These are phyloP conservation scores for Lactarius sanguifluus DNA, from an alignment of 768 basidiomycete genomes.

Conservation along the genomic window DNA sequence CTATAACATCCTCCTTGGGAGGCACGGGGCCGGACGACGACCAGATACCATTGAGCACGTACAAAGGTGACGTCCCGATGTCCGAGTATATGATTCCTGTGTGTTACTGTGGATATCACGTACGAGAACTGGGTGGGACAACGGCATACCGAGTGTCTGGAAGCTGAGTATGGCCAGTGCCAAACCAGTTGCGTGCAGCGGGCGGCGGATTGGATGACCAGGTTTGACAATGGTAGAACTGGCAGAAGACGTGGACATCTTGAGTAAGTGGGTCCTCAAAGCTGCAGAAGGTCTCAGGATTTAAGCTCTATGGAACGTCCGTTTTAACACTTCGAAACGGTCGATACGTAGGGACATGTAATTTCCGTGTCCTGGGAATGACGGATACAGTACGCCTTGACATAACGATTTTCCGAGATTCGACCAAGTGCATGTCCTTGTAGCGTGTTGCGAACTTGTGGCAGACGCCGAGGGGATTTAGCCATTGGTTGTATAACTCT, in stretches of 20 bases:
- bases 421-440: neutral
- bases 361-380: constrained; percentile 14
- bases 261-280: neutral
- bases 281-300: neutral
- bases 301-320: neutral
- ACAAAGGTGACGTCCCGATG: constrained; percentile 60
- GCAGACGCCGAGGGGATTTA: constrained; percentile 1
- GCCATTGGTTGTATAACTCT: neutral
- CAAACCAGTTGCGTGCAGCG: constrained; percentile 22
- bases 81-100: constrained; percentile 47
- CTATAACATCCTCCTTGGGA: constrained; percentile 59
- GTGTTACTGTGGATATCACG: neutral
- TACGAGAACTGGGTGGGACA: neutral
- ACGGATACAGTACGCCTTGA: neutral
- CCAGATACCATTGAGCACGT: constrained; percentile 67
- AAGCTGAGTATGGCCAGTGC: constrained; percentile 35
- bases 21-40: constrained; percentile 48
- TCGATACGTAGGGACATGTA: neutral
- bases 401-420: too few relatives aligned
- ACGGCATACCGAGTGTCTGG: constrained; percentile 35
- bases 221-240: neutral
- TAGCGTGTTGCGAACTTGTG: neutral
- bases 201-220: neutral
- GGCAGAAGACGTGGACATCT: constrained; percentile 3
- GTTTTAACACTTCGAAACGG: neutral